Base-by-base conservation (phyloP, 2,329 filamentous ascomycete species). In the Arthrobotrys entomopaga region DNA sequence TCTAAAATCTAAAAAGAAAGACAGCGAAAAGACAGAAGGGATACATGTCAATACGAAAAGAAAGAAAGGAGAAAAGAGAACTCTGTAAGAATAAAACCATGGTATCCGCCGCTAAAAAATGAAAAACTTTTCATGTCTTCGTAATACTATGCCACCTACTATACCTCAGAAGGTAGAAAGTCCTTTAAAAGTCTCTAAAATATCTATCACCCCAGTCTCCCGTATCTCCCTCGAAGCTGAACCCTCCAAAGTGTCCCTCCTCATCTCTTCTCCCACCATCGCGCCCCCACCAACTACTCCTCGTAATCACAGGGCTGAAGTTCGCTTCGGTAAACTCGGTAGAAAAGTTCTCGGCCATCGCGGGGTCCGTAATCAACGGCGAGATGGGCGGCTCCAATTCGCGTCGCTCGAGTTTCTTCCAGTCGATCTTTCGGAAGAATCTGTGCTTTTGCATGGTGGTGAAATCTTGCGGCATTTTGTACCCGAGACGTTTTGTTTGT, bases 401-500 rank as follows among this genome's bases (percentile, higher is more conserved):
- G 40, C 94, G 87, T 26, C 87, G 88, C 76, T 91, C 92, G 13
- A 99, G 86, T 79, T 89, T 90, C 82, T 89, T 90, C 95, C 95
- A 99, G 83, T 99, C 90, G 79, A 99, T 96, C 84, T 92, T 95
- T 80, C 91, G 89, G 87, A 99, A 99, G 85, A 99, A 99, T 8
- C 95, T 88, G 81, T 99, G 95, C 76, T 89, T 89, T 85, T 96
- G 96, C 83, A 99, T 91, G 0, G 86, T 89, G 64, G 87, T 85
- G 57, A 99, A 84, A 77, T 99, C 95, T 82, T 93, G 94, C 49
- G 91, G 90, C 89, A 96, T 96, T 81, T 91, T 90, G 71, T 89
- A 88, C 2, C 95, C 95, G 0, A 99, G 87, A 15, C 95, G 89
- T 83, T 98, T 97, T 79, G 87, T 86, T 0, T 96, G 93, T 16